Base-by-base conservation (phyloP, 2,329 filamentous ascomycete genomes). In the Stylonectria norvegica region DNA sequence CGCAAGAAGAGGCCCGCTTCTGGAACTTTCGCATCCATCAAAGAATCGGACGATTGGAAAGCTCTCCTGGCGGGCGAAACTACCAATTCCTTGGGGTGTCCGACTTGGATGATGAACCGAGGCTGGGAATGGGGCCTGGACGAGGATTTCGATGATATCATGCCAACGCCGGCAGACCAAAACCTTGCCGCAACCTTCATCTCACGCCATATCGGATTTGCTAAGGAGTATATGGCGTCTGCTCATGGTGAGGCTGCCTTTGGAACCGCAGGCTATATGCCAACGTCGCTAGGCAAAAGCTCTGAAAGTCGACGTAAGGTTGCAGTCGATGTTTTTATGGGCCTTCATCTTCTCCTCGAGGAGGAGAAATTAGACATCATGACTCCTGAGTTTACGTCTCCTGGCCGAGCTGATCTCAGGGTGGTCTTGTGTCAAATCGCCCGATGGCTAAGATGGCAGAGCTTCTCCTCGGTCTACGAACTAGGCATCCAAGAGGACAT, bases 281-380 rank as follows among this genome's bases (percentile, higher is more conserved):
- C 86, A 19, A 86, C 82, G 0, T 77, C 75, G 2, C 42, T 67
- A 3, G 64, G 63, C 34, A 66, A 74, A 36, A 76, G 71, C 39
- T 68, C 75, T 25, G 77, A 79, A 41, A 71, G 73, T 35, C 76
- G 81, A 30, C 72, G 76, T 40, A 82, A 73, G 56, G 66, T 81
- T 39, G 73, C 85, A 22, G 69, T 84, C 59, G 78, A 86, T 56
- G 73, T 86, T 36, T 76, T 91, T 25, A 70, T 94, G 49, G 85
- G 79, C 1, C 70, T 98, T 10, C 93, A 98, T 65, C 71, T 97
- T 3, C 70, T 95, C n/a, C 76, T 86, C 0, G 91, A 98, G 61
- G 93, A 98, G 60, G 76, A 86, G 47, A 97, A 95, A 59, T 75
- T 98, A 2, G 80, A 87, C 45, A 76, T 83, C 4, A 70, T 73